Evolutionary conservation across 257 asterid genomes (phyloP).

Genomic region (Phtheirospermum japonicum): DNA sequence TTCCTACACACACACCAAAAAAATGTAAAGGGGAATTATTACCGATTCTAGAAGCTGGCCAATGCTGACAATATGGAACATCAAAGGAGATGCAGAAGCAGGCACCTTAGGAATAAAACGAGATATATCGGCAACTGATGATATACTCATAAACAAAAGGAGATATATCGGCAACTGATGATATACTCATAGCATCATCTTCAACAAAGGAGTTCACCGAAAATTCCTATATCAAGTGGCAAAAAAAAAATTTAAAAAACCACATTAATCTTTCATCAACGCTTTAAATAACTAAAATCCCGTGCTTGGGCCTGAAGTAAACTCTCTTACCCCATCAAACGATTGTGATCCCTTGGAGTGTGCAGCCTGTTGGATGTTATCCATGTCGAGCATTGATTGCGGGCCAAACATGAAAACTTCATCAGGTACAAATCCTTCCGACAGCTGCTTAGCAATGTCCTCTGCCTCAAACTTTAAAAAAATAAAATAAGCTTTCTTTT

Average conservation of each 20-base stretch:
- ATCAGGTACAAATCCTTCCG: conserved; percentile 83
- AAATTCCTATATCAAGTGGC: conserved; percentile 50
- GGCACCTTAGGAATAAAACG: conserved; percentile 68
- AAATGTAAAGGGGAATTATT: too few species aligned
- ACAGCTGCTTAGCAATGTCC: conserved; percentile 61
- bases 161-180: too few species aligned
- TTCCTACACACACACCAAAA: too few species aligned
- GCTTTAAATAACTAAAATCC: not conserved
- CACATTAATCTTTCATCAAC: not conserved
- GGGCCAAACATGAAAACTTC: conserved; percentile 75
- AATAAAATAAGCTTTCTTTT: not conserved
- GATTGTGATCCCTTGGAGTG: conserved; percentile 72
- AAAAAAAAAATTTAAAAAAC: conserved; percentile 1
- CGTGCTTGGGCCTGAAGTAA: not conserved
- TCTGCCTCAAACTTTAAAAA: conserved; percentile 60
- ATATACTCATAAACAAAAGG: too few species aligned
- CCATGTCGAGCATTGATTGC: too few species aligned
- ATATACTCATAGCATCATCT: conserved; percentile 71
- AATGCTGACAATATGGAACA: conserved; percentile 78
- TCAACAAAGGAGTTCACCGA: conserved; percentile 62
- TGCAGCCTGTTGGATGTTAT: conserved; percentile 47
- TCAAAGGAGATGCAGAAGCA: conserved; percentile 75
- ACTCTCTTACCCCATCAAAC: conserved; percentile 59
- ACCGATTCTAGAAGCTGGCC: conserved; percentile 96
- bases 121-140: conserved; percentile 71